Percentiles rank a stretch among this genome's conserved stretches.
These are phyloP conservation scores for Cardamine resedifolia DNA, from an alignment of 345 rosid species.

Conservation along the genomic window DNA sequence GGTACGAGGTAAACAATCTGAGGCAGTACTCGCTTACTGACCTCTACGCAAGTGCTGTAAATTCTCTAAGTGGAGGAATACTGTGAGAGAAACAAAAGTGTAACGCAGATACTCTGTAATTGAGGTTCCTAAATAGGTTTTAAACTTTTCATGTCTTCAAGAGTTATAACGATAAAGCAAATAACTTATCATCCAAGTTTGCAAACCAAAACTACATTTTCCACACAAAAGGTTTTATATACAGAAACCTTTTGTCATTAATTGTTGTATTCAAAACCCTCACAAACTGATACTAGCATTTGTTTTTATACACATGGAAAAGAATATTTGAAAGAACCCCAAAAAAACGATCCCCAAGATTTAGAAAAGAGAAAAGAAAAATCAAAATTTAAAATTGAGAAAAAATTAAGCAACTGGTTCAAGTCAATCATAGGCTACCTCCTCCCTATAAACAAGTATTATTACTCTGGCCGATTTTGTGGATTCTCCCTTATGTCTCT, in stretches of 20 bases:
- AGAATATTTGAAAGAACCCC: conserved; percentile 23
- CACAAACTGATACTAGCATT: conserved; percentile 17
- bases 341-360: conserved; percentile 23
- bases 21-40: conserved; percentile 60
- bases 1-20: conserved; percentile 84
- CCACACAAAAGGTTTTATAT: conserved; percentile 26
- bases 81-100: conserved; percentile 24
- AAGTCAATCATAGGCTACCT: conserved; percentile 31
- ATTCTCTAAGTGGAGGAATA: conserved; percentile 35
- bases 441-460: conserved; percentile 16
- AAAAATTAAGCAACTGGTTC: conserved; percentile 23
- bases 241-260: conserved; percentile 30
- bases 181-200: conserved; percentile 2
- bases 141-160: conserved; percentile 8
- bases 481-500: conserved; percentile 58
- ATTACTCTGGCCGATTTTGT: conserved; percentile 27
- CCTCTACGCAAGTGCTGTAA: conserved; percentile 48
- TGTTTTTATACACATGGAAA: conserved; percentile 32
- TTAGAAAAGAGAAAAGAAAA: background rate
- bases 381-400: conserved; percentile 23
- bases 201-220: conserved; percentile 19
- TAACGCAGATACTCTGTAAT: conserved; percentile 14
- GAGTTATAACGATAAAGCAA: conserved; percentile 3
- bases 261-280: conserved; percentile 22
- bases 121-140: conserved; percentile 19